phyloP scores from a whole-genome alignment of 176 grass and related monocot species.

The Zoysia japonica region DNA sequence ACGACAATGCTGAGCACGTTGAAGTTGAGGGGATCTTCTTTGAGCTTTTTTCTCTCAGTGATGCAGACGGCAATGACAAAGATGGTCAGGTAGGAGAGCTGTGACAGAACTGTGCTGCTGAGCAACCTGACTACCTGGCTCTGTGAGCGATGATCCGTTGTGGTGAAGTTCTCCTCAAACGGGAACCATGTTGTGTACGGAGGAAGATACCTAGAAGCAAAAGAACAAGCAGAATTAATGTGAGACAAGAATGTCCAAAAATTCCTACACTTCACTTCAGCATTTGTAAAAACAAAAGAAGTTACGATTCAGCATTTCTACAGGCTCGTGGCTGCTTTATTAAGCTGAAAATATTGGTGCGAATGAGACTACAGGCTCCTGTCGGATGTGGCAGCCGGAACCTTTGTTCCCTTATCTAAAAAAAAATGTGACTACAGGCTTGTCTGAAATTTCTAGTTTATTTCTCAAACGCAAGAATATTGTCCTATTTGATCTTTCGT shows the following conservation, averaged over 20 bases:
- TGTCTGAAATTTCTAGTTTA: neutral
- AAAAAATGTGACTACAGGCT: neutral
- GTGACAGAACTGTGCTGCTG: slow-evolving; percentile 48
- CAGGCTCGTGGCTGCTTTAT: neutral
- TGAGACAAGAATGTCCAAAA: neutral
- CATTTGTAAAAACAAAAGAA: neutral
- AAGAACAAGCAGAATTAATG: neutral
- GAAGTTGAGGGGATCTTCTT: slow-evolving; percentile 67
- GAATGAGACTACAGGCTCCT: neutral
- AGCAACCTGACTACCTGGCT: slow-evolving; percentile 37
- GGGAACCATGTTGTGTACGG: slow-evolving; percentile 65
- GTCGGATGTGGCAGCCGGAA: too few species aligned
- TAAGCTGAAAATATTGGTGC: neutral
- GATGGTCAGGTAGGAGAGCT: slow-evolving; percentile 52
- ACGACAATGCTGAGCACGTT: slow-evolving; percentile 55
- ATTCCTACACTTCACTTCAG: neutral
- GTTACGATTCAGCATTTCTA: neutral
- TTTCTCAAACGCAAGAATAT: neutral
- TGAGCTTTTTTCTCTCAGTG: slow-evolving; percentile 53
- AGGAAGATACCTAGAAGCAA: slow-evolving; percentile 65
- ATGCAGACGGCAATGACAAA: slow-evolving; percentile 64
- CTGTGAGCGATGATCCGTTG: neutral
- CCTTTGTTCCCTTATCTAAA: too few species aligned
- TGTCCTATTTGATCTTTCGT: neutral
- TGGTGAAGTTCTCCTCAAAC: slow-evolving; percentile 37